phyloP scores from a whole-genome alignment of 352 stramenopile species.

The Globisporangium uncinulatum region DNA sequence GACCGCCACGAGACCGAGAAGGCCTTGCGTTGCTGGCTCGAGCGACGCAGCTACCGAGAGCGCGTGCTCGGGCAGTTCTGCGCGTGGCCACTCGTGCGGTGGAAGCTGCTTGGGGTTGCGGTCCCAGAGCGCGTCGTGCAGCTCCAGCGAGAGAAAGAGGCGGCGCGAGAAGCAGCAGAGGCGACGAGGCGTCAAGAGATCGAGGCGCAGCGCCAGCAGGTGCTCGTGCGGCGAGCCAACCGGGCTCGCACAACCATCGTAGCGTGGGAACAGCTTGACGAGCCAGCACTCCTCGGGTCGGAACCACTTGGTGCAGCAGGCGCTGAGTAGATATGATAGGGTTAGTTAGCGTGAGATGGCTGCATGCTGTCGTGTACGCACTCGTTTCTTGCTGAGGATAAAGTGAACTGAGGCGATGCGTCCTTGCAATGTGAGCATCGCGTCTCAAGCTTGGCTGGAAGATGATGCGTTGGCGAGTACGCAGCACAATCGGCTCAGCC shows the following conservation, averaged over 20 bases:
- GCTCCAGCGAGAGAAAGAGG: slow-evolving; percentile 18
- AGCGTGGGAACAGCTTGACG: slow-evolving; percentile 22
- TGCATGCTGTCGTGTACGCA: no score
- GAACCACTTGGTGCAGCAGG: neutral
- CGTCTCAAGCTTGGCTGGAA: neutral
- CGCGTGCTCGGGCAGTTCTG: slow-evolving; percentile 39
- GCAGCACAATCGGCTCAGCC: neutral
- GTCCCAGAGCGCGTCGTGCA: slow-evolving; percentile 27
- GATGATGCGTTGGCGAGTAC: no score
- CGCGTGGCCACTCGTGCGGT: slow-evolving; percentile 48
- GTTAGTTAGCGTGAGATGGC: no score
- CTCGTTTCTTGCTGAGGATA: no score
- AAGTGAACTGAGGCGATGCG: no score
- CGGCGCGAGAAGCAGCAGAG: slow-evolving; percentile 10
- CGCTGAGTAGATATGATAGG: no score
- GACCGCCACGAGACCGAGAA: slow-evolving; percentile 22
- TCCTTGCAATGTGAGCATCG: neutral
- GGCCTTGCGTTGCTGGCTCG: slow-evolving; percentile 38
- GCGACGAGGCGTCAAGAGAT: slow-evolving; percentile 11
- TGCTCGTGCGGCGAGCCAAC: slow-evolving; percentile 21
- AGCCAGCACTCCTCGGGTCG: neutral
- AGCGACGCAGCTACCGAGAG: slow-evolving; percentile 26
- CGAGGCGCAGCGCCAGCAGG: slow-evolving; percentile 23
- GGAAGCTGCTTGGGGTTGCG: slow-evolving; percentile 50
- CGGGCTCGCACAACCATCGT: slow-evolving; percentile 17